Percentiles rank a stretch among this genome's conserved stretches.
Evolutionary conservation across 2,329 filamentous ascomycete genomes (phyloP).

Genomic region (Coniochaeta pulveracea): DNA sequence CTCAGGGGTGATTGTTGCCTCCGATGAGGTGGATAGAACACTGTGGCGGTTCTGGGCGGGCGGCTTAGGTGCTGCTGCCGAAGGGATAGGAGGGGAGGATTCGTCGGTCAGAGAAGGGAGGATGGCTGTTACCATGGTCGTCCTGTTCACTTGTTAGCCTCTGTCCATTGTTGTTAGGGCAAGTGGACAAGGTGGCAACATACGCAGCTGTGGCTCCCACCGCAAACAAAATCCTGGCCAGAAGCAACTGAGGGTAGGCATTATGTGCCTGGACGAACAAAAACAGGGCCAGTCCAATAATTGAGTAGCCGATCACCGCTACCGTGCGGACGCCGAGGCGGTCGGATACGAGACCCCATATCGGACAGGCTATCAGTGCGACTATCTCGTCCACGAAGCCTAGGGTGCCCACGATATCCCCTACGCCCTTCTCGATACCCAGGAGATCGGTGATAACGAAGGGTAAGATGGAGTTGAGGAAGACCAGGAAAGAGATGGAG

Average conservation of each 20-base stretch:
- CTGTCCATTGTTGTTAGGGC: not conserved
- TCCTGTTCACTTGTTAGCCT: slow-evolving; percentile 22
- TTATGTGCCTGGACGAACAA: slow-evolving; percentile 77
- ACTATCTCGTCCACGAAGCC: slow-evolving; percentile 79
- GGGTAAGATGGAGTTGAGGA: slow-evolving; percentile 73
- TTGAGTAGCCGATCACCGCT: slow-evolving; percentile 65
- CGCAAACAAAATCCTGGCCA: slow-evolving; percentile 80
- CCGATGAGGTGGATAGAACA: slow-evolving; percentile 59
- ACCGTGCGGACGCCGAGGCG: slow-evolving; percentile 64
- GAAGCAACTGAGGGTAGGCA: slow-evolving; percentile 78
- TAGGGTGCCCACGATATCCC: slow-evolving; percentile 72
- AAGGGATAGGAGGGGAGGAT: slow-evolving; percentile 14
- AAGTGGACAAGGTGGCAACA: slow-evolving; percentile 17
- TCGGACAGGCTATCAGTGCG: slow-evolving; percentile 67
- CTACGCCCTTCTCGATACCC: slow-evolving; percentile 60
- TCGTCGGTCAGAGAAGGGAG: slow-evolving; percentile 61
- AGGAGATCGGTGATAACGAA: slow-evolving; percentile 80
- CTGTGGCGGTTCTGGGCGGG: slow-evolving; percentile 38
- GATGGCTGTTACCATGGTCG: slow-evolving; percentile 96
- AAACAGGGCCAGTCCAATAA: slow-evolving; percentile 68
- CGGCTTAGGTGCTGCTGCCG: slow-evolving; percentile 19
- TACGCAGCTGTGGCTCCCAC: slow-evolving; percentile 81
- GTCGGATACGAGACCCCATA: slow-evolving; percentile 71
- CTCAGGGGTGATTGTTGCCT: slow-evolving; percentile 63
- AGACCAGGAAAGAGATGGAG: slow-evolving; percentile 82